Evolutionary conservation across 1,284 basidiomycete species (phyloP), one percentile per base, ranked within the genome.

Genomic region (Melampsora americana): DNA sequence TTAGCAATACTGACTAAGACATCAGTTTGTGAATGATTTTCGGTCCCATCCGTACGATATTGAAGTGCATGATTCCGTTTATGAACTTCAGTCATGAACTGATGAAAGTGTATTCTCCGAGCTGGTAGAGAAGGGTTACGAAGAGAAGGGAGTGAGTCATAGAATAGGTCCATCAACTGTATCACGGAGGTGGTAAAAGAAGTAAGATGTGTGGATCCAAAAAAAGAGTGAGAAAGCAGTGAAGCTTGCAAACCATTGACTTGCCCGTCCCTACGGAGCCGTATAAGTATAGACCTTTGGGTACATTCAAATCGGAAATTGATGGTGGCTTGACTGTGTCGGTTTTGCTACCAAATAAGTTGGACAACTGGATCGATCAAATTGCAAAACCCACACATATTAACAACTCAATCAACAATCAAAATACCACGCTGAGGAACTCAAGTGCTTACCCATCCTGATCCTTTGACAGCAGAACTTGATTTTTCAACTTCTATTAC

Each of bases 131-230:
- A 16, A 23, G 35, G 30, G n/a, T 71, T 50, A n/a, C 32, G n/a
- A 20, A 77, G 61, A 32, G 59, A 39, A 14, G 59, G 44, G 18
- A 68, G 32, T 50, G 61, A 74, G 48, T 74, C 68, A 73, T 70
- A 93, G 84, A 99, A 96, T 23, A 99, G 86, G 83, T 99, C 96
- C 96, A 99, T 99, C 78, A 99, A 89, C 95, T 99, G 42, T 30
- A 20, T 35, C 20, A 5, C 20, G 98, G 0, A 92, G 92, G 86
- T 93, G 93, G 23, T 11, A 30, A 12, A 42, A 42, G 39, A 42
- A 42, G 39, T 42, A 32, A 68, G 16, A 23, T 26, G 14, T 44
- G 56, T 39, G 18, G 65, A 26, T 18, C 53, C 39, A 42, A 42
- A 6, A 42, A 42, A 23, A 56, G n/a, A 56, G 5, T 18, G 48